Evolutionary conservation across 768 basidiomycete genomes (phyloP), one percentile per base, ranked within the genome.

Genomic region (Termitomyces sp.): DNA sequence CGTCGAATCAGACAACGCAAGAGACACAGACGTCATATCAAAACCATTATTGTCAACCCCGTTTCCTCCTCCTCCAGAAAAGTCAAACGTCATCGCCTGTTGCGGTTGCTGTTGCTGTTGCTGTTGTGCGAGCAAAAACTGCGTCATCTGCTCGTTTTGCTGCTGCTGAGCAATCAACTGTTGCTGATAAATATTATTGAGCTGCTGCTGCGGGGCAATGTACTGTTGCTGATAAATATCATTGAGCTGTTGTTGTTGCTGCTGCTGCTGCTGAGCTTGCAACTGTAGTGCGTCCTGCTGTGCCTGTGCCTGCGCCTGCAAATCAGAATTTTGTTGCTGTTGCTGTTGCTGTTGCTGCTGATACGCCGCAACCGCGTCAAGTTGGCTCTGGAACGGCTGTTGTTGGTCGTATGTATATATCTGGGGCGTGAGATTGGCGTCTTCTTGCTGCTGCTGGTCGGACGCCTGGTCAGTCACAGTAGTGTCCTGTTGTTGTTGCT

Each of bases 191-290:
- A 60, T 57, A 8, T 43, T 51, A 36, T 62, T 46, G 34, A 45
- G 46, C 38, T 66, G 63, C 47, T 69, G 56, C 17, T 36, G 32
- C 38, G 61, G 63, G 32, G 51, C 56, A 40, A 50, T 45, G 31
- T 15, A 5, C 5, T 49, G 48, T 53, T 62, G 64, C 38, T 65
- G 61, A 34, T 57, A 59, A 2, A 60, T 54, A 8, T 43, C 55
- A 36, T 62, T 46, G 34, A 45, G 46, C 38, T 66, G 63, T 50
- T 69, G 25, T 25, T 25, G 1, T 25, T 25, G 25, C 25, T 25
- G 25, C 25, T 25, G 25, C 25, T 25, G 63, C 37, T 67, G 61
- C 60, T 66, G 61, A 17, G 12, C n/a, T 25, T 60, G 60, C 25
- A 25, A 25, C 29, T 56, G 54, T 4, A 56, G 56, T 5, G 49